These are phyloP conservation scores for Clavaria fumosa DNA, from an alignment of 768 basidiomycete genomes.

Conservation along the genomic window DNA sequence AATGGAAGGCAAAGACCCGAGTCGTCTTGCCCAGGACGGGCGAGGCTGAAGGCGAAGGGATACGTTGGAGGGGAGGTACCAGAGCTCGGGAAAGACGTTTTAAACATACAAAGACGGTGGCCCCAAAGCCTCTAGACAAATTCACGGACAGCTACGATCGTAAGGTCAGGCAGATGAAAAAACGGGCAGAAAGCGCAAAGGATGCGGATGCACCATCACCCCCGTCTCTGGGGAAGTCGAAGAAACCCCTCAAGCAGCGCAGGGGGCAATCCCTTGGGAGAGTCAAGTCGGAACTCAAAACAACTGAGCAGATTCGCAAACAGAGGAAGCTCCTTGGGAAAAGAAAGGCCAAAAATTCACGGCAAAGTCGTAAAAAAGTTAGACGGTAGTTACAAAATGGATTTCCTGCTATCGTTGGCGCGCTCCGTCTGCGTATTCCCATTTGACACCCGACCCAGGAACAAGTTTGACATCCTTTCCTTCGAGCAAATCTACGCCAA, in stretches of 20 bases:
- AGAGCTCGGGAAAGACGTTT: slow-evolving; percentile 45
- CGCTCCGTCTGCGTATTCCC: slow-evolving; percentile 88
- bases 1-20: slow-evolving; percentile 77
- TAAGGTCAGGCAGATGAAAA: slow-evolving; percentile 47
- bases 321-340: slow-evolving; percentile 48
- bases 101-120: slow-evolving; percentile 49
- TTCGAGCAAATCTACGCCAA: slow-evolving; percentile 71
- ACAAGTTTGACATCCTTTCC: slow-evolving; percentile 33
- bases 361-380: slow-evolving; percentile 37
- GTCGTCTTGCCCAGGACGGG: slow-evolving; percentile 69
- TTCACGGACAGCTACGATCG: slow-evolving; percentile 57
- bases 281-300: slow-evolving; percentile 76
- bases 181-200: slow-evolving; percentile 29
- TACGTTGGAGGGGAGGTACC: slow-evolving; percentile 17
- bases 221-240: slow-evolving; percentile 12
- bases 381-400: slow-evolving; percentile 21
- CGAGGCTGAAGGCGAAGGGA: slow-evolving; percentile 47
- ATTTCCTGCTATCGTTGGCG: no score
- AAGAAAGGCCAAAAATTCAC: slow-evolving; percentile 66
- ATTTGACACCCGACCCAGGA: slow-evolving; percentile 52
- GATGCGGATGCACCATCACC: slow-evolving; percentile 11
- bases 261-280: slow-evolving; percentile 44
- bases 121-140: slow-evolving; percentile 69
- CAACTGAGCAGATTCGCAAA: slow-evolving; percentile 76
- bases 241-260: slow-evolving; percentile 32